These are phyloP conservation scores for Monosporascus sp. DNA, from an alignment of 2,329 filamentous ascomycete species.

Conservation along the genomic window DNA sequence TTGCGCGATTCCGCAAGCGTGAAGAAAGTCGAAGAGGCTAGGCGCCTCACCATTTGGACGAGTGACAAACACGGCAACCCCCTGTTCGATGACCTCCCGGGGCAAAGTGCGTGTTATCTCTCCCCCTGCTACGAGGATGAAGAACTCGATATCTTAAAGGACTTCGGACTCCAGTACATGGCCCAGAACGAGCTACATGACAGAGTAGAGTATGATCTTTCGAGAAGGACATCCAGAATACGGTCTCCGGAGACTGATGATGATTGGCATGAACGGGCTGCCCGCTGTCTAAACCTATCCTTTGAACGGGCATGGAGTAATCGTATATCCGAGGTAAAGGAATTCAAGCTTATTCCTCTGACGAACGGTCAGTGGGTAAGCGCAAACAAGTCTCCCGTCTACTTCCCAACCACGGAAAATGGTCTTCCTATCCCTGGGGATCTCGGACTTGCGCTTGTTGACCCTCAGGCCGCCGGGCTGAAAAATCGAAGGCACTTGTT, in stretches of 20 bases:
- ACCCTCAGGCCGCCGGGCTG: background rate
- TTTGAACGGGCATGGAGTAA: background rate
- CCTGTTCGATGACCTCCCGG: constrained; percentile 16
- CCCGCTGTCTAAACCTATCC: constrained; percentile 8
- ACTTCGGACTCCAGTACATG: constrained; percentile 3
- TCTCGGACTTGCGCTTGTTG: background rate
- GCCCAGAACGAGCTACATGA: constrained; percentile 1
- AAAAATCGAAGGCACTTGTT: background rate
- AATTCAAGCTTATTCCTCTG: constrained; percentile 12
- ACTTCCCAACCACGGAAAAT: background rate
- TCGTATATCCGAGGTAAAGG: background rate
- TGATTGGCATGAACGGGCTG: constrained; percentile 12
- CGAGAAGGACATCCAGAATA: constrained; percentile 7
- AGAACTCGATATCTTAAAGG: constrained; percentile 3
- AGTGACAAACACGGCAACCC: constrained; percentile 14
- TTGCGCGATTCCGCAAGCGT: background rate
- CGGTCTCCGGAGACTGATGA: constrained; percentile 11
- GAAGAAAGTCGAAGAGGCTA: background rate
- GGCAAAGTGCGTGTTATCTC: constrained; percentile 1
- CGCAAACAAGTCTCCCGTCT: background rate
- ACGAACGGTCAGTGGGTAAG: constrained; percentile 11
- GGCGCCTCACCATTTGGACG: background rate
- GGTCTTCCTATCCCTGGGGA: background rate
- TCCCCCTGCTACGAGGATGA: constrained; percentile 6
- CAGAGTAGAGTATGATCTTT: constrained; percentile 7